Evolutionary conservation across 2,329 filamentous ascomycete species (phyloP), one percentile per base, ranked within the genome.

Genomic region (Ascochyta lentis): DNA sequence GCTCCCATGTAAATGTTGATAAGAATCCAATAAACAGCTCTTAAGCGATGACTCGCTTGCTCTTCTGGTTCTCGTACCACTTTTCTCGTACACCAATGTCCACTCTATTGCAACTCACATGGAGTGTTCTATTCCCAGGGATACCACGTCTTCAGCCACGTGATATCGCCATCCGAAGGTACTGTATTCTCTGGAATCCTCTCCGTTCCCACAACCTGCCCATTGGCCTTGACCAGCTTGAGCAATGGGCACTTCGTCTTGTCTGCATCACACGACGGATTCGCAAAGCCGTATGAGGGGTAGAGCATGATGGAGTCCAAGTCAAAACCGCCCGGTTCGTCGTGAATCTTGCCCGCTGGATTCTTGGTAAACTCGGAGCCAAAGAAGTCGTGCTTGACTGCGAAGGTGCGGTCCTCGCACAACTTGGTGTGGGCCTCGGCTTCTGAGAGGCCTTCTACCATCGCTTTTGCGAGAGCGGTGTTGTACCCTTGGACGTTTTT

Each of bases 261-360:
- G 22, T 46, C n/a, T 19, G 19, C 15, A 22, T 19, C 6, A 9
- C 43, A 46, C 16, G 22, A 23, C 24, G 24, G 24, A 2, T 37
- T 29, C 1, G 40, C 13, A 34, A 47, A 41, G 13, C 26, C 24
- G 5, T 27, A 6, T 1, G 16, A 44, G 8, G 15, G 8, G 26
- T 49, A 45, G 9, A 58, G 10, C 51, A 58, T 58, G 34, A 55
- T 54, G 12, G 47, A 51, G 6, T 49, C 26, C 23, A 55, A 10
- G 31, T 58, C 56, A 15, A 58, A 54, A 4, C 43, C 56, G 8
- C 42, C 42, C 12, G 46, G 22, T 10, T 53, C 50, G 22, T 54
- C 47, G 23, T 19, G 33, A 12, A 40, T 37, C 35, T 37, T 37
- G 1, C 29, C 48, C 4, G 8, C 15, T 7, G 27, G 19, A 10